Percentiles rank a stretch among this genome's conserved stretches.
These are phyloP conservation scores for Saussurea involucrata DNA, from an alignment of 129 eudicot genomes.

Conservation along the genomic window DNA sequence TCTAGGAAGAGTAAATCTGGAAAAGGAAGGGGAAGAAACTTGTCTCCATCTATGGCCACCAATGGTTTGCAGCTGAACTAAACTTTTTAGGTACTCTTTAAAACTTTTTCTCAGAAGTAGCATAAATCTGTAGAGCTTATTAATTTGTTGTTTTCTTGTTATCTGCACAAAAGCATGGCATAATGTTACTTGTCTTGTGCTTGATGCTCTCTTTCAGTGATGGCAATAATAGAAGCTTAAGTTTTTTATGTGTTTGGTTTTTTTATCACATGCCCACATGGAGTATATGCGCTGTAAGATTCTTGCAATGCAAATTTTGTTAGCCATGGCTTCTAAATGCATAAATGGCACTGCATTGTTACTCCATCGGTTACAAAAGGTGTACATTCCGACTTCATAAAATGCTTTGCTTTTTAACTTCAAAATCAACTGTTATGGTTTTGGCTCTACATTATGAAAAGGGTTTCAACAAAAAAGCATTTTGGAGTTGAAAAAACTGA, in stretches of 20 bases:
- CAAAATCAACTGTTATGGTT: background rate
- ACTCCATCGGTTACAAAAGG: background rate
- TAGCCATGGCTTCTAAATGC: background rate
- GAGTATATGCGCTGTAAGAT: background rate
- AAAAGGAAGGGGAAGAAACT: conserved; percentile 41
- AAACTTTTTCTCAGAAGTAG: conserved; percentile 23
- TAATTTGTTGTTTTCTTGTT: conserved; percentile 25
- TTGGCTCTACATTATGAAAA: background rate
- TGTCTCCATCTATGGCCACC: conserved; percentile 35
- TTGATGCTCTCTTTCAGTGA: conserved; percentile 27
- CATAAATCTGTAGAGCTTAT: conserved; percentile 34
- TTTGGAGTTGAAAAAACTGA: background rate
- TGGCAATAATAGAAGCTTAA: conserved; percentile 23
- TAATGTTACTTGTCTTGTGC: conserved; percentile 30
- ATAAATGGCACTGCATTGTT: background rate
- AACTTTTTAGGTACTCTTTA: conserved; percentile 27
- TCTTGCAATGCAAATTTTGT: background rate
- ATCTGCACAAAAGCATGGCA: conserved; percentile 35
- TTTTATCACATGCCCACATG: background rate
- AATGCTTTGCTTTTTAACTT: background rate
- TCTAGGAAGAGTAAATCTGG: conserved; percentile 57
- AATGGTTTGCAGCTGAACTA: conserved; percentile 59
- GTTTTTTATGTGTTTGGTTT: conserved; percentile 4
- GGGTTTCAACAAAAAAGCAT: background rate
- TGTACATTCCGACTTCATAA: background rate